These are phyloP conservation scores for Paramecium sonneborni DNA, from an alignment of 73 alveolate genomes.

Conservation along the genomic window DNA sequence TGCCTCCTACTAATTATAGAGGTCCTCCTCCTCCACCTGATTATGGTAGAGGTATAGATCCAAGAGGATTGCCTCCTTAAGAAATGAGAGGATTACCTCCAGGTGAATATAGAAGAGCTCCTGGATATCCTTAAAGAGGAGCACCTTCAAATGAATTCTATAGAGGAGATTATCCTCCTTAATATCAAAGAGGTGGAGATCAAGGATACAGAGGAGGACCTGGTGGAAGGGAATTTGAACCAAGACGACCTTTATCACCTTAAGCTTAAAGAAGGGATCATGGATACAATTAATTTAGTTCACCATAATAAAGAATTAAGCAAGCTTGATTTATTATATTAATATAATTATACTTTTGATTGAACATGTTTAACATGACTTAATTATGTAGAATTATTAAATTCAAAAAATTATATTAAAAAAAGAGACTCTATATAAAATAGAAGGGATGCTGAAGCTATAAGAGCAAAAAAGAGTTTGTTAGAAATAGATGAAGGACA, in stretches of 20 bases:
- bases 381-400: background rate
- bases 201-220: constrained; percentile 15
- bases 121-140: background rate
- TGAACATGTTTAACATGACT: background rate
- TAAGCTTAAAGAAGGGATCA: constrained; percentile 4
- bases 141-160: background rate
- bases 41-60: constrained; percentile 20
- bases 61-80: background rate
- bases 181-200: constrained; percentile 10
- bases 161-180: background rate
- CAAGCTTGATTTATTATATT: background rate
- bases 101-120: background rate
- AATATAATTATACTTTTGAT: background rate
- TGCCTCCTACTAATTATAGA: background rate
- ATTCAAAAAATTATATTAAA: background rate
- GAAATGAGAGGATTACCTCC: background rate
- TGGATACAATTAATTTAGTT: background rate
- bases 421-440: background rate
- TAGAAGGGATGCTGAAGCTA: background rate
- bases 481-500: background rate
- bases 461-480: background rate
- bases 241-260: constrained; percentile 14
- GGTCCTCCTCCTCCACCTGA: constrained; percentile 21
- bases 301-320: constrained; percentile 19
- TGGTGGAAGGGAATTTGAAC: constrained; percentile 19